Evolutionary conservation across 2,329 filamentous ascomycete species (phyloP).

Genomic region (Ceratocystis papillata): DNA sequence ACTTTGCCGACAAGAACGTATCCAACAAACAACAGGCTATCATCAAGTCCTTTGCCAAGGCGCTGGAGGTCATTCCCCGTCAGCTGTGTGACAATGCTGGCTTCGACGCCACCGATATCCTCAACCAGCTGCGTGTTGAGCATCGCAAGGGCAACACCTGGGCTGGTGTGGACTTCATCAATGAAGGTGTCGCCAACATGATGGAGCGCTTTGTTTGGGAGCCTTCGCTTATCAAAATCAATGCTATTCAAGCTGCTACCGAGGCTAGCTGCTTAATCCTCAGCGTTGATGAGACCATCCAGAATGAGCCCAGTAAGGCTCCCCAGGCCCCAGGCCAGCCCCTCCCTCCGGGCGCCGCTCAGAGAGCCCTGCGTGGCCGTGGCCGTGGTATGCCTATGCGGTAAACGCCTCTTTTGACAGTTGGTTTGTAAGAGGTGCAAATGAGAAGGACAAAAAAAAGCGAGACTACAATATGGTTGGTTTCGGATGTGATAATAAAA

Average conservation of each 20-base stretch:
- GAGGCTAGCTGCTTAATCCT: conserved; percentile 93
- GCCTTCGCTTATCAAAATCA: conserved; percentile 89
- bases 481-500: conserved; percentile 3
- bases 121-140: conserved; percentile 92
- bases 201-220: conserved; percentile 97
- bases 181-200: conserved; percentile 89
- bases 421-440: conserved; percentile 10
- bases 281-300: conserved; percentile 95
- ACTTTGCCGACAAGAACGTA: conserved; percentile 84
- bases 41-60: conserved; percentile 96
- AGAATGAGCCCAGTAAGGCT: conserved; percentile 83
- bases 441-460: not conserved
- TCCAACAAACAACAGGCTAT: conserved; percentile 92
- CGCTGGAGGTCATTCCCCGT: conserved; percentile 88
- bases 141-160: conserved; percentile 86
- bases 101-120: conserved; percentile 94
- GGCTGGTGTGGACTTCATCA: conserved; percentile 90
- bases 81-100: conserved; percentile 98
- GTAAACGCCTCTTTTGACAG: conserved; percentile 34
- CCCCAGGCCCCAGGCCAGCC: conserved; percentile 70
- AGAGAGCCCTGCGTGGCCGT: conserved; percentile 72
- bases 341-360: conserved; percentile 70
- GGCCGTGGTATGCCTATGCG: conserved; percentile 84
- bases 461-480: conserved; percentile 12
- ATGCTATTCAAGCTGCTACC: conserved; percentile 89